These are phyloP conservation scores for Xylaria sp. DNA, from an alignment of 2,329 filamentous ascomycete species.

Conservation along the genomic window DNA sequence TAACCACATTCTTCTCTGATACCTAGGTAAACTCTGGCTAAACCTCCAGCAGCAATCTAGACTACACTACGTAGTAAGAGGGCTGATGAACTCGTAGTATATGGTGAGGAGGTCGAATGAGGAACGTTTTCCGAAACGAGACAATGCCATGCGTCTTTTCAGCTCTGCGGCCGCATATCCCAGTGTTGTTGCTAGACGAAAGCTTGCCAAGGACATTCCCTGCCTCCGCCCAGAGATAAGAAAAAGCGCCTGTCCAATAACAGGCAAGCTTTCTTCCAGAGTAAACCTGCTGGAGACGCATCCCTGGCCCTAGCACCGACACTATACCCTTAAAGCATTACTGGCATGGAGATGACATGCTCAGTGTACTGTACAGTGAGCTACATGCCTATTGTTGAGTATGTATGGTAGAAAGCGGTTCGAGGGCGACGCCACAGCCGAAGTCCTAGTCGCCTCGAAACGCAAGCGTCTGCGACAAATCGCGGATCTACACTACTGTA, in stretches of 20 bases:
- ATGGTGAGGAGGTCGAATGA: background rate
- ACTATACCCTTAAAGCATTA: background rate
- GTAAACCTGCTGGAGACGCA: background rate
- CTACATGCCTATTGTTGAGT: no score
- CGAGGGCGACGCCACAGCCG: background rate
- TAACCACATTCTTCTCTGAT: background rate
- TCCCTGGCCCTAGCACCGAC: background rate
- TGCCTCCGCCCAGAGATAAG: constrained; percentile 39
- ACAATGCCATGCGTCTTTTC: constrained; percentile 20
- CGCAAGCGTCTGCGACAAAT: constrained; percentile 10
- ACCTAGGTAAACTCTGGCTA: constrained; percentile 6
- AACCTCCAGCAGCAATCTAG: background rate
- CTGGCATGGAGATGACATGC: background rate
- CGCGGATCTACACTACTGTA: constrained; percentile 6
- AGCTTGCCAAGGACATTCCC: constrained; percentile 32
- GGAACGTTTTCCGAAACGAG: constrained; percentile 29
- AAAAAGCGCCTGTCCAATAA: constrained; percentile 28
- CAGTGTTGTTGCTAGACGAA: constrained; percentile 17
- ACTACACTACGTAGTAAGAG: background rate
- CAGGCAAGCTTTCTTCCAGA: constrained; percentile 8
- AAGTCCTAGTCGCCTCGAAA: background rate
- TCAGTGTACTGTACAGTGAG: no score
- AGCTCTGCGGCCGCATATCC: constrained; percentile 27
- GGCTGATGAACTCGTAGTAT: background rate
- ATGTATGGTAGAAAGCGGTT: no score